These are phyloP conservation scores for Alternaria sp. DNA, from an alignment of 2,329 filamentous ascomycete species.

Conservation along the genomic window DNA sequence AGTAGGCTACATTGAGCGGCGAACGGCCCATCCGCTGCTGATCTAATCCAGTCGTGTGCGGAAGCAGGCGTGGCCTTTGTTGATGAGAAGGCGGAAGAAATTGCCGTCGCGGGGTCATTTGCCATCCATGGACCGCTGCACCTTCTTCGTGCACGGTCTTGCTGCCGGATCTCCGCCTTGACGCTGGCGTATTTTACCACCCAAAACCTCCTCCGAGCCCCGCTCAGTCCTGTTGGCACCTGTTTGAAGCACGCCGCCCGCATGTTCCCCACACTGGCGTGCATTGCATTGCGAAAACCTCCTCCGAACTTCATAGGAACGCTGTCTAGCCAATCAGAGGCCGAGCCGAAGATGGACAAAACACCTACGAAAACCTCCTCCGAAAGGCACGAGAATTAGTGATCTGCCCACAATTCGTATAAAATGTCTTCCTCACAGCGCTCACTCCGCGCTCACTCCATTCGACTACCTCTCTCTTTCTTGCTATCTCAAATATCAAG, in stretches of 20 bases:
- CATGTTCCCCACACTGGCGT: not conserved
- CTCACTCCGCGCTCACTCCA: not conserved
- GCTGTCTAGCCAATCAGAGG: not conserved
- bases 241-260: slow-evolving; percentile 4
- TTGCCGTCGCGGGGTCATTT: not conserved
- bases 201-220: slow-evolving; percentile 17
- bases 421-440: not conserved
- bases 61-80: not conserved
- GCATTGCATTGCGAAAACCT: not conserved
- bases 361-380: slow-evolving; percentile 10
- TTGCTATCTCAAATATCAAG: not conserved
- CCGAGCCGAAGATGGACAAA: not conserved
- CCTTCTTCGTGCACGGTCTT: not conserved
- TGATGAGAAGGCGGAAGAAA: not conserved
- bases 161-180: not conserved
- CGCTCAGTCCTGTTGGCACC: not conserved
- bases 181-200: not conserved
- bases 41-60: too few relatives aligned
- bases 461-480: not conserved
- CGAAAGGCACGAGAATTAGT: slow-evolving; percentile 1
- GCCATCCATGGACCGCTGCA: not conserved
- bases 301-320: not conserved
- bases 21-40: too few relatives aligned
- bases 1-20: too few relatives aligned
- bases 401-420: not conserved